Evolutionary conservation across 2,329 filamentous ascomycete species (phyloP).

Genomic region (Pseudohalonectria lignicola): DNA sequence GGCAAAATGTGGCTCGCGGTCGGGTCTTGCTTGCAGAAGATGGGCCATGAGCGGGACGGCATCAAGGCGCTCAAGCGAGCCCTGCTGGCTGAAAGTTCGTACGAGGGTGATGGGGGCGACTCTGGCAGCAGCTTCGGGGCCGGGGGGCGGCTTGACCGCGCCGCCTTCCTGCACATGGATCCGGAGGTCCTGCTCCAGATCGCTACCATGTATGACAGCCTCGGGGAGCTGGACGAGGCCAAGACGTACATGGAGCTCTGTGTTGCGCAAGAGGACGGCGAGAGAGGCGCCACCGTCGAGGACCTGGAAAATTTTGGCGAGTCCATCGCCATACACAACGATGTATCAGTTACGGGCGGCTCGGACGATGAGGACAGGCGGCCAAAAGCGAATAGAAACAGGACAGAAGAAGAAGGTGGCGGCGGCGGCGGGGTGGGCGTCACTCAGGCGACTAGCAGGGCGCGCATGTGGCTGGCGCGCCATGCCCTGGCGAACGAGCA

Average conservation of each 20-base stretch:
- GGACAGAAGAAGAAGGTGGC: not conserved
- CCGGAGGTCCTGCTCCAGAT: conserved; percentile 88
- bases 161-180: conserved; percentile 54
- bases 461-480: conserved; percentile 84
- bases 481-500: conserved; percentile 69
- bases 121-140: conserved; percentile 39
- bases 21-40: conserved; percentile 81
- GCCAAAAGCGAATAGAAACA: no score
- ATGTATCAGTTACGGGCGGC: conserved; percentile 21
- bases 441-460: conserved; percentile 83
- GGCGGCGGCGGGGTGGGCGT: conserved; percentile 61
- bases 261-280: conserved; percentile 80
- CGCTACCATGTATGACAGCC: conserved; percentile 74
- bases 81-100: conserved; percentile 76
- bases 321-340: conserved; percentile 43
- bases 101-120: conserved; percentile 36
- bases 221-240: conserved; percentile 68
- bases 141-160: conserved; percentile 31
- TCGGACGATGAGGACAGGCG: conserved; percentile 24
- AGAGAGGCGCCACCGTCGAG: conserved; percentile 20
- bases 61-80: conserved; percentile 94
- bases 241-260: conserved; percentile 94
- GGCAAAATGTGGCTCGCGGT: conserved; percentile 99
- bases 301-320: no score
- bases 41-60: conserved; percentile 75